Evolutionary conservation across 192 early-diverging fungal species (phyloP).

Genomic region (Tieghemiomyces parasiticus): DNA sequence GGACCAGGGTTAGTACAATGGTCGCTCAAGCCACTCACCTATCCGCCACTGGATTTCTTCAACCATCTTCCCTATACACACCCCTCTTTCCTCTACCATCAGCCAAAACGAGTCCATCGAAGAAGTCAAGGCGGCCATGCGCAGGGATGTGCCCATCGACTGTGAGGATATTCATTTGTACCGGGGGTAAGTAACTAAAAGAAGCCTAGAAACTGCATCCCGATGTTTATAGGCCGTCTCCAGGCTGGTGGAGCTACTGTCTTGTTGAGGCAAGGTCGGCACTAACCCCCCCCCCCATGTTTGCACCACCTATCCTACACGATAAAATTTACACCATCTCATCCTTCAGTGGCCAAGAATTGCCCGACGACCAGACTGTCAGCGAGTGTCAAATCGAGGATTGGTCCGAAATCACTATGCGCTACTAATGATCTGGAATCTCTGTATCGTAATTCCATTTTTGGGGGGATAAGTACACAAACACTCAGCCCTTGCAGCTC

Average conservation of each 20-base stretch:
- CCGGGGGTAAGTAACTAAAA: not conserved
- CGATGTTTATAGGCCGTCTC: too few relatives aligned
- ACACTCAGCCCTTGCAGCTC: not conserved
- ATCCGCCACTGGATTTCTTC: not conserved
- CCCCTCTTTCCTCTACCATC: not conserved
- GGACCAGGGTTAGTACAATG: not conserved
- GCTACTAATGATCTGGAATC: not conserved
- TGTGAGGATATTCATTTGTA: not conserved
- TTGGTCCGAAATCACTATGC: conserved; percentile 1
- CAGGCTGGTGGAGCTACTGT: too few relatives aligned
- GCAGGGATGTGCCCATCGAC: not conserved
- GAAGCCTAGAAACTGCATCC: too few relatives aligned
- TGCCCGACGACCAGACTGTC: not conserved
- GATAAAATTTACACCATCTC: not conserved
- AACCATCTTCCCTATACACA: not conserved
- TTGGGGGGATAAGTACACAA: not conserved
- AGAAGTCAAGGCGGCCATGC: not conserved
- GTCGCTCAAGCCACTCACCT: not conserved
- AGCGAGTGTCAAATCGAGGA: not conserved
- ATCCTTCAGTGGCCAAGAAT: not conserved
- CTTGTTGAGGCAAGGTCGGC: not conserved
- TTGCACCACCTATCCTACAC: not conserved
- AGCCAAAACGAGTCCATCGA: not conserved
- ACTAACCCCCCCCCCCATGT: not conserved
- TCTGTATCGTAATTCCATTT: not conserved